Evolutionary conservation across 1,284 basidiomycete species (phyloP).

Genomic region (Boletus sp.): DNA sequence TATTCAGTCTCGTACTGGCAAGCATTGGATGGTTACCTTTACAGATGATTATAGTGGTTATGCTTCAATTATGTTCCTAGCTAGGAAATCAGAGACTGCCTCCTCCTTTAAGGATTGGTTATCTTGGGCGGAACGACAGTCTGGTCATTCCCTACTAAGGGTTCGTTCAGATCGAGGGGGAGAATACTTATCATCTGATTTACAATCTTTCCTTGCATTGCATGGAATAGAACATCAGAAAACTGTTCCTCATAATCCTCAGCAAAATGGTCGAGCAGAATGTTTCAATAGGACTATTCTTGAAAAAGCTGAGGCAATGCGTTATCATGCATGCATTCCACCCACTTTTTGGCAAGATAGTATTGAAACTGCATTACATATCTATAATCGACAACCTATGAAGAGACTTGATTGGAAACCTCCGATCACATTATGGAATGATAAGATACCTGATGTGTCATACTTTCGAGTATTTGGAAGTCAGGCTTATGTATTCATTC

Average conservation of each 20-base stretch:
- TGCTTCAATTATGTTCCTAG: neutral
- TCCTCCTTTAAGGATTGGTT: neutral
- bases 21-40: neutral
- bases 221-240: neutral
- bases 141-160: neutral
- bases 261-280: neutral
- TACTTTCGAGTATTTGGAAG: neutral
- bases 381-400: conserved; percentile 1
- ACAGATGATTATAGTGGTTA: neutral
- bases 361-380: neutral
- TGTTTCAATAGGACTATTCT: neutral
- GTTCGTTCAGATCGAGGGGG: neutral
- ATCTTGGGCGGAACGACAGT: neutral
- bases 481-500: neutral
- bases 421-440: neutral
- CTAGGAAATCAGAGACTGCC: neutral
- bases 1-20: neutral
- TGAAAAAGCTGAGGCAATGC: neutral
- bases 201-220: neutral
- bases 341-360: neutral
- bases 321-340: neutral
- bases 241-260: neutral
- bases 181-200: neutral
- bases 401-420: neutral
- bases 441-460: neutral